phyloP scores from a whole-genome alignment of 441 rosid species.

The Adansonia gregorii region DNA sequence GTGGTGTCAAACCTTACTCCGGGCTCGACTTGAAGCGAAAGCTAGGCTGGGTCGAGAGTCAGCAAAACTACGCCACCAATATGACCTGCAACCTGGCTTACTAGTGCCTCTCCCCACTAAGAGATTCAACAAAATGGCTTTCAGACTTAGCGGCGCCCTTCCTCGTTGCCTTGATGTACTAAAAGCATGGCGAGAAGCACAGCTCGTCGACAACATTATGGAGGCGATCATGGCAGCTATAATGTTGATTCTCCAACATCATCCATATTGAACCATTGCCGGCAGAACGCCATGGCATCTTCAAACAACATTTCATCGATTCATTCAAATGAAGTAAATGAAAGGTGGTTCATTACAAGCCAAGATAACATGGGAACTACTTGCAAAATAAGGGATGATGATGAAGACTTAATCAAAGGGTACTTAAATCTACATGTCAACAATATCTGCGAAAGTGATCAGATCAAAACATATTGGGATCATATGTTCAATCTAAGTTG shows the following conservation, averaged over 20 bases:
- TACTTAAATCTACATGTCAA: too few species aligned
- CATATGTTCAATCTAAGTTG: too few species aligned
- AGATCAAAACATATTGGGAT: too few species aligned
- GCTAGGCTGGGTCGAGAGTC: slow-evolving; percentile 36
- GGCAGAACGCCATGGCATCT: too few species aligned
- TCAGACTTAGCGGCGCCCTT: not conserved
- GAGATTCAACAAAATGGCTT: slow-evolving; percentile 11
- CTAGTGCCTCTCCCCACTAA: slow-evolving; percentile 15
- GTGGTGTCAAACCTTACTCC: slow-evolving; percentile 45
- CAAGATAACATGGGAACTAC: not conserved
- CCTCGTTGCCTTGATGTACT: slow-evolving; percentile 19
- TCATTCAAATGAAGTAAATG: too few species aligned
- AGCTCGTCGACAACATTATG: not conserved
- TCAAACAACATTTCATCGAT: too few species aligned
- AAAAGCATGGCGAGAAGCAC: not conserved
- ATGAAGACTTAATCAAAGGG: too few species aligned
- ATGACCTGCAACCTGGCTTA: slow-evolving; percentile 20
- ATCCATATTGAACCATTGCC: too few species aligned
- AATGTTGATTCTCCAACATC: too few species aligned
- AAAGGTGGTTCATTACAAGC: too few species aligned
- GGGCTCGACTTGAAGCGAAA: slow-evolving; percentile 53
- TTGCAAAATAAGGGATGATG: not conserved
- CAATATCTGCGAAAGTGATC: too few species aligned
- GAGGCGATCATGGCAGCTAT: too few species aligned
- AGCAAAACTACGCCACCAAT: not conserved